Base-by-base conservation (phyloP, 768 basidiomycete genomes). In the Amanita inopinata region DNA sequence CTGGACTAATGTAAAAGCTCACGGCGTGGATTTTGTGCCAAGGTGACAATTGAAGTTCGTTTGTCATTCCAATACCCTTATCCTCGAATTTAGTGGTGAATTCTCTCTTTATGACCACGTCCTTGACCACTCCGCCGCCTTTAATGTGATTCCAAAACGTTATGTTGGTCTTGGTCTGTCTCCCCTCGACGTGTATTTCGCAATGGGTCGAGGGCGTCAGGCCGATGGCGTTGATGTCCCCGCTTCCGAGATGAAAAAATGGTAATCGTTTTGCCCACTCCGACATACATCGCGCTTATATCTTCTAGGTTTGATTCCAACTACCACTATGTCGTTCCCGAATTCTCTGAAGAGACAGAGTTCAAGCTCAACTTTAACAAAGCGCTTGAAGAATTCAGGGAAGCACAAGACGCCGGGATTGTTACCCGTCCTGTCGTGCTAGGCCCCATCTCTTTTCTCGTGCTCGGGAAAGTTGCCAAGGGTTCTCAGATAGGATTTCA, bases 211-310 rank as follows among this genome's bases (percentile, higher is more conserved):
- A 67, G 96, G 96, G 45, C 89, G 94, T 52, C 96, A 99, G 67
- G 74, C 84, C 31, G 87, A 79, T 50, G 83, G 80, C 47, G 93
- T 98, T 55, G 96, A 99, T 67, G 91, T 98, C 51, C 90, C 89
- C 38, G 91, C 93, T 36, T 90, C 78, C 50, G 93, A 97, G 73
- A 98, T 98, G 96, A 97, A 96, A 78, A 98, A 98, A 68, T 99
- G 96, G 94, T 89, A 58, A 54, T 80, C 69, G 22, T 27, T 30
- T 33, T 27, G 24, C 18, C 14, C 43, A 20, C 42, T 44, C 15
- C 15, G 14, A 18, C 18, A 30, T 27, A 19, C 44, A 28, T 35
- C 23, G 15, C 28, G 40, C 30, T 23, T 25, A 33, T 11, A 38
- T 38, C 15, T 48, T 48, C 30, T 49, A 93, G 90, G 91, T 94